These are phyloP conservation scores for Rhizopogon roseolus DNA, from an alignment of 768 basidiomycete genomes.

Conservation along the genomic window DNA sequence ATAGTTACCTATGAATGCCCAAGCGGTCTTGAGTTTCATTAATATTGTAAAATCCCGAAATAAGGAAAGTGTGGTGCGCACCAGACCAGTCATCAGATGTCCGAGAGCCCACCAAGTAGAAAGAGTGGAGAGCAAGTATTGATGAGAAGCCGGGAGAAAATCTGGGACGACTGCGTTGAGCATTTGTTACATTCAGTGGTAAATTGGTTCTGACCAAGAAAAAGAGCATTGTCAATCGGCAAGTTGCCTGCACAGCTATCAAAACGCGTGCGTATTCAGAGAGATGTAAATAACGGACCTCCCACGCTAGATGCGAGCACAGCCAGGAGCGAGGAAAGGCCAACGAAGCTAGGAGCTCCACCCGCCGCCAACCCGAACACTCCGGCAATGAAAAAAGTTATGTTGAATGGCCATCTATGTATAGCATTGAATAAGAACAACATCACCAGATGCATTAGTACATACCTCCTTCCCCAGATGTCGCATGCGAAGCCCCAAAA, in stretches of 20 bases:
- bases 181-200: background rate
- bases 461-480: constrained; percentile 45
- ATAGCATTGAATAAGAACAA: background rate
- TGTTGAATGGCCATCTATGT: constrained; percentile 45
- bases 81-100: constrained; percentile 45
- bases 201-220: constrained; percentile 33
- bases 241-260: constrained; percentile 36
- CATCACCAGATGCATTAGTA: background rate
- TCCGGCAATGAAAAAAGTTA: constrained; percentile 49
- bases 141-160: constrained; percentile 47
- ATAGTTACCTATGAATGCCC: constrained; percentile 54
- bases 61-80: constrained; percentile 11
- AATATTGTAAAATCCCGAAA: background rate
- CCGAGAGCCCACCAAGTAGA: constrained; percentile 60
- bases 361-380: constrained; percentile 50
- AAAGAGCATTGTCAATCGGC: constrained; percentile 50
- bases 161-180: constrained; percentile 29
- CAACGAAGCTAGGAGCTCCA: constrained; percentile 40
- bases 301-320: constrained; percentile 45
- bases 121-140: constrained; percentile 53
- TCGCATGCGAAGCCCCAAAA: constrained; percentile 47
- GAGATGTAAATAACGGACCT: constrained; percentile 18
- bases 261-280: background rate
- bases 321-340: constrained; percentile 43
- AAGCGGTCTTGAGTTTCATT: constrained; percentile 39